These are phyloP conservation scores for Trichoderma semiorbis DNA, from an alignment of 2,329 filamentous ascomycete species.

Conservation along the genomic window DNA sequence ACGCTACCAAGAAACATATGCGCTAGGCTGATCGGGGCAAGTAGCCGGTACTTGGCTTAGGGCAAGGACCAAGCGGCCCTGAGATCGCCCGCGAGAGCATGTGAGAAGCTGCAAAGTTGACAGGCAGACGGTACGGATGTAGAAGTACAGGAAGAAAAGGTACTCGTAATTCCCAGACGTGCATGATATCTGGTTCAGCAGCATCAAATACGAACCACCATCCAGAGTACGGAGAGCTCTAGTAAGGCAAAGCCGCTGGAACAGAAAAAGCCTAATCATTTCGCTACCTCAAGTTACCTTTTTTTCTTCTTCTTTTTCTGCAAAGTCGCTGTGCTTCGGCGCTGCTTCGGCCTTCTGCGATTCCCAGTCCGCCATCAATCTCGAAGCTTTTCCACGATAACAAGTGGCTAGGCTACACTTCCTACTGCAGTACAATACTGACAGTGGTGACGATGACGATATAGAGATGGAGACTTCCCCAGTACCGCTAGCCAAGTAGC, in stretches of 20 bases:
- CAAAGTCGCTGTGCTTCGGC: background rate
- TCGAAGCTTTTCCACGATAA: background rate
- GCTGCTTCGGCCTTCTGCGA: background rate
- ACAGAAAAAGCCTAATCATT: background rate
- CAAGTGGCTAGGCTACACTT: background rate
- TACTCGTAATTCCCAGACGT: background rate
- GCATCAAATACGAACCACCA: background rate
- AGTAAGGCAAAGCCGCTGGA: background rate
- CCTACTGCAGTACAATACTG: background rate
- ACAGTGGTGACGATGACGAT: background rate
- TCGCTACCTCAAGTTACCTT: background rate
- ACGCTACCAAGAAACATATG: background rate
- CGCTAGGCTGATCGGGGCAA: conserved; percentile 6
- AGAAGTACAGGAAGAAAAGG: background rate
- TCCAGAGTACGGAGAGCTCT: background rate
- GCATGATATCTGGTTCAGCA: background rate
- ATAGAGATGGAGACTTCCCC: background rate
- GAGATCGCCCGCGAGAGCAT: conserved; percentile 5
- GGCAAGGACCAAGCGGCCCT: conserved; percentile 7
- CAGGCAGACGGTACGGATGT: background rate
- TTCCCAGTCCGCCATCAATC: background rate
- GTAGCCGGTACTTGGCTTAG: conserved; percentile 13
- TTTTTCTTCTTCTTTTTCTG: background rate
- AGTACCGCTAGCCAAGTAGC: background rate
- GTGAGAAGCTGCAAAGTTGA: conserved; percentile 10